Evolutionary conservation across 83 land plant species (phyloP), one percentile per base, ranked within the genome.

Genomic region (Diphasiastrum complanatum): DNA sequence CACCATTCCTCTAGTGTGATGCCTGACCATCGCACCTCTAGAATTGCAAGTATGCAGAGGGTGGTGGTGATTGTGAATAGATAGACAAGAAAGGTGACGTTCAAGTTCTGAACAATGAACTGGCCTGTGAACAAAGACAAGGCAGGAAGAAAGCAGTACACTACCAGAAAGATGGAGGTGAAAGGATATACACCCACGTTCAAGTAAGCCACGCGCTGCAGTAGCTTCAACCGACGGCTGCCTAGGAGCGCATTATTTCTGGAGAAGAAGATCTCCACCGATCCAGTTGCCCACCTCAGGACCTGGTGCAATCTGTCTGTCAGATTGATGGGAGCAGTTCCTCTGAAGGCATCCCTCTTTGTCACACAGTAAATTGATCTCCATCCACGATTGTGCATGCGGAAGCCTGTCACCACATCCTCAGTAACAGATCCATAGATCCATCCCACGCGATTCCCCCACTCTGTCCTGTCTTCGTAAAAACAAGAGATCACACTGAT

Each of bases 401-500:
- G 64, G 49, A 48, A 64, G 1, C 67, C 60, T 2, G 67, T 64
- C 3, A 64, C 61, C 34, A 64, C 67, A 19, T n/a, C n/a, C n/a
- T n/a, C n/a, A n/a, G n/a, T n/a, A n/a, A n/a, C n/a, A n/a, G n/a
- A n/a, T n/a, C n/a, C 67, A 36, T 48, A 64, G 60, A 64, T 64
- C 67, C 60, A 64, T 14, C 67, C 67, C 3, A 64, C 67, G 4
- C 62, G 34, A 10, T 51, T 11, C 2, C 67, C 67, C 67, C 67
- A 64, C 36, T 64, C 61, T 32, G 60, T 64, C 34, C 51, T 64
- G 65, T 64, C 63, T 60, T 64, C 67, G 22, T 64, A 64, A 35
- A 33, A 38, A 52, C 65, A 63, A 36, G 85, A 82, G 20, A 82
- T 82, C 47, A 78, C 85, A 24, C 76, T 71, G 40, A 83, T 77